Conservation (phyloP, 371 early-diverging fungal species). For the Parasitella parasitica region DNA sequence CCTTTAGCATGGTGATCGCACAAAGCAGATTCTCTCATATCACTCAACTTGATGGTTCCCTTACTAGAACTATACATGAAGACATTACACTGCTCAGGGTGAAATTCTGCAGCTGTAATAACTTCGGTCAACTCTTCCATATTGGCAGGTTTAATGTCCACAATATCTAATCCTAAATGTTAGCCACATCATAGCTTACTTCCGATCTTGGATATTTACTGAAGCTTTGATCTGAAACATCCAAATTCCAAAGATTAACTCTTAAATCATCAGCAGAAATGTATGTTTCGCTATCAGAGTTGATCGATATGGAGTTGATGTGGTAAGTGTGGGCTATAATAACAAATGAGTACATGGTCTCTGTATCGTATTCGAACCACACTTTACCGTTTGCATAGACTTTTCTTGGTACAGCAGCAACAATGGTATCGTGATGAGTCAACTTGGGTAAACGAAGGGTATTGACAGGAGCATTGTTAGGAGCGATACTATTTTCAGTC, state of each 20-base stretch:
- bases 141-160: conserved; percentile 99
- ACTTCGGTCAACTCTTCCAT: conserved; percentile 99
- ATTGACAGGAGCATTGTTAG: conserved; percentile 8
- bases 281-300: conserved; percentile 96
- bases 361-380: not conserved
- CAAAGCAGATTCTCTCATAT: conserved; percentile 94
- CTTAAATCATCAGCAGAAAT: conserved; percentile 98
- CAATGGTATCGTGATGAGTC: conserved; percentile 90
- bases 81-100: conserved; percentile 92
- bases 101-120: conserved; percentile 98
- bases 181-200: conserved; percentile 23
- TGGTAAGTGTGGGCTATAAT: conserved; percentile 94
- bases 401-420: conserved; percentile 92
- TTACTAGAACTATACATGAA: conserved; percentile 99
- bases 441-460: conserved; percentile 82
- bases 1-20: conserved; percentile 93
- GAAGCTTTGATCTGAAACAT: conserved; percentile 96
- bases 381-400: conserved; percentile 88
- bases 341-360: conserved; percentile 17
- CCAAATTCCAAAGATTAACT: conserved; percentile 98
- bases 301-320: conserved; percentile 98
- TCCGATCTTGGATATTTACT: conserved; percentile 80
- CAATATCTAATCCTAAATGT: conserved; percentile 72
- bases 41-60: conserved; percentile 96
- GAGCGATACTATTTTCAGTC: conserved; percentile 71